These are phyloP conservation scores for Pseudocercospora pini-densiflorae DNA, from an alignment of 2,329 filamentous ascomycete genomes.

Conservation along the genomic window DNA sequence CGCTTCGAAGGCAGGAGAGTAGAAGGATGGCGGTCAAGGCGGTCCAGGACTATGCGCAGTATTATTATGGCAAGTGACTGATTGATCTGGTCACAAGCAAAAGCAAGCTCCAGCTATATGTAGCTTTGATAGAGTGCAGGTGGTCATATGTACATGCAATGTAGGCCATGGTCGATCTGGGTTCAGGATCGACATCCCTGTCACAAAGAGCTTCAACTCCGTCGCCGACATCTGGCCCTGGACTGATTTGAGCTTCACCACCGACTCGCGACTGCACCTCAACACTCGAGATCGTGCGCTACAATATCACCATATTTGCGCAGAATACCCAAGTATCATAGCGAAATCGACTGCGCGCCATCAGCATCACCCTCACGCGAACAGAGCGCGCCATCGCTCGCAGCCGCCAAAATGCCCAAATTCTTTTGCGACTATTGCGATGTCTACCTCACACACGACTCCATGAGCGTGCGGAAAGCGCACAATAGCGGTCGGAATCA, in stretches of 20 bases:
- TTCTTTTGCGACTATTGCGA: constrained; percentile 88
- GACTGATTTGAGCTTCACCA: background rate
- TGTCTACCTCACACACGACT: constrained; percentile 99
- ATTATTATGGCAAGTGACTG: background rate
- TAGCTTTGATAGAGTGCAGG: background rate
- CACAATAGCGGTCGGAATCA: constrained; percentile 98
- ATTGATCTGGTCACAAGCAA: background rate
- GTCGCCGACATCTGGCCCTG: background rate
- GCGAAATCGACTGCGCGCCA: background rate
- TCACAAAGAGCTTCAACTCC: background rate
- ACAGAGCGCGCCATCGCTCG: background rate
- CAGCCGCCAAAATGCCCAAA: constrained; percentile 38
- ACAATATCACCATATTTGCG: background rate
- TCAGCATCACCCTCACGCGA: background rate
- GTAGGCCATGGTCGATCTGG: background rate
- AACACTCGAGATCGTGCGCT: background rate
- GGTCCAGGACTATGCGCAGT: background rate
- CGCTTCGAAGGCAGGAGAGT: background rate
- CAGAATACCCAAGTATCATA: background rate
- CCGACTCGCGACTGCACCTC: background rate
- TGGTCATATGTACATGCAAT: background rate
- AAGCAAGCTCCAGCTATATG: too few species aligned
- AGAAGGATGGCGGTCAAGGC: background rate
- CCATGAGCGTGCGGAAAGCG: constrained; percentile 98
- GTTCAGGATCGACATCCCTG: background rate